phyloP scores from a whole-genome alignment of 805 yeast genomes.

The Metschnikowia koreensis region DNA sequence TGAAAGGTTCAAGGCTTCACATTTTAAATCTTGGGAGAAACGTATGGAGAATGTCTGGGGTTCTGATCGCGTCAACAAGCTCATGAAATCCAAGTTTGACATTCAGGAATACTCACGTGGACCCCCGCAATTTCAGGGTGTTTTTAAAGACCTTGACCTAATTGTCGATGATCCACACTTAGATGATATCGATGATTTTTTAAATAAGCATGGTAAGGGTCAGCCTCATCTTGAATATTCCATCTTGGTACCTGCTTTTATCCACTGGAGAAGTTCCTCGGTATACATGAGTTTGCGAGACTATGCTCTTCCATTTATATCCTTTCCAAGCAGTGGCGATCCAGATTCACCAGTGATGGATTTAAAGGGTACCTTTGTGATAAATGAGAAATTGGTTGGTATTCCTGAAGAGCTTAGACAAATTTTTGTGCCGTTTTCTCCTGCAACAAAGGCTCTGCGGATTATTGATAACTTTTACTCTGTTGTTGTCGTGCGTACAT shows the following conservation, averaged over 20 bases:
- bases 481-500: conserved; percentile 55
- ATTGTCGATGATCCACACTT: conserved; percentile 26
- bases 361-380: conserved; percentile 46
- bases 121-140: conserved; percentile 30
- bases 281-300: conserved; percentile 23
- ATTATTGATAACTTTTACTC: conserved; percentile 52
- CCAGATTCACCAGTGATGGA: conserved; percentile 27
- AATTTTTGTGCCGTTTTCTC: conserved; percentile 58
- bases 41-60: conserved; percentile 34
- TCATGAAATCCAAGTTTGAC: conserved; percentile 32
- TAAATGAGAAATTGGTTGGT: conserved; percentile 54
- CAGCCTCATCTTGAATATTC: conserved; percentile 58
- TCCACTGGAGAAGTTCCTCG: conserved; percentile 31
- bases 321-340: conserved; percentile 41
- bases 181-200: conserved; percentile 37
- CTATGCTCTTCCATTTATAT: conserved; percentile 47
- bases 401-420: conserved; percentile 44
- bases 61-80: conserved; percentile 28
- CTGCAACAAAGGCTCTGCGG: conserved; percentile 32
- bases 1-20: conserved; percentile 24
- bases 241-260: conserved; percentile 49
- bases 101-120: conserved; percentile 36
- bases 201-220: conserved; percentile 40
- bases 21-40: conserved; percentile 26
- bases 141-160: conserved; percentile 32